A percentile compares a stretch with the other conserved stretches of the same genome.
These are phyloP conservation scores for Curvularia sp. DNA, from an alignment of 2,329 filamentous ascomycete genomes.

Conservation along the genomic window DNA sequence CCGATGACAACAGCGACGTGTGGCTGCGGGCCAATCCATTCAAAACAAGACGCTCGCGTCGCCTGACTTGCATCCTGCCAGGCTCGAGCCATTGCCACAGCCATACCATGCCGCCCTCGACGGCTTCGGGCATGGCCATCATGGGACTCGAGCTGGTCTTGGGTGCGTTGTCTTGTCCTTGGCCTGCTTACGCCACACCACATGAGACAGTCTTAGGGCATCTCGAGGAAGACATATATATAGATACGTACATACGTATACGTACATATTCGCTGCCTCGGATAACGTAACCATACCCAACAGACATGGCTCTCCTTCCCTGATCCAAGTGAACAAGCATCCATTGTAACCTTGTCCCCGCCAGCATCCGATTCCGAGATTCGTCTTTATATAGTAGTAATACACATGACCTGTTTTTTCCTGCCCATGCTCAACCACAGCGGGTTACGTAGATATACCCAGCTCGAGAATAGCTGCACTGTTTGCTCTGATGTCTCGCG, in stretches of 20 bases:
- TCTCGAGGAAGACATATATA: background rate
- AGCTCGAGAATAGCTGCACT: background rate
- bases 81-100: background rate
- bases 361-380: background rate
- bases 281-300: background rate
- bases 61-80: constrained; percentile 26
- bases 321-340: background rate
- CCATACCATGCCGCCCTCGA: background rate
- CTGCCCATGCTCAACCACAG: background rate
- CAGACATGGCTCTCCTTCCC: background rate
- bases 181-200: background rate
- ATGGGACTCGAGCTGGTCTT: background rate
- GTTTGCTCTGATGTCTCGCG: background rate
- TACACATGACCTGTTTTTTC: background rate
- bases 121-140: background rate
- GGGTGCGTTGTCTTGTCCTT: background rate
- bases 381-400: constrained; percentile 1
- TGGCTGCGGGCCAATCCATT: constrained; percentile 35
- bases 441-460: background rate
- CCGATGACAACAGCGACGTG: constrained; percentile 29
- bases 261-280: background rate
- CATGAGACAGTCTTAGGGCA: background rate
- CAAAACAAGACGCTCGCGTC: constrained; percentile 33
- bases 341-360: background rate
- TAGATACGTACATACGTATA: background rate